Evolutionary conservation across 805 yeast species (phyloP), one percentile per base, ranked within the genome.

Genomic region (Candida nitratophila): DNA sequence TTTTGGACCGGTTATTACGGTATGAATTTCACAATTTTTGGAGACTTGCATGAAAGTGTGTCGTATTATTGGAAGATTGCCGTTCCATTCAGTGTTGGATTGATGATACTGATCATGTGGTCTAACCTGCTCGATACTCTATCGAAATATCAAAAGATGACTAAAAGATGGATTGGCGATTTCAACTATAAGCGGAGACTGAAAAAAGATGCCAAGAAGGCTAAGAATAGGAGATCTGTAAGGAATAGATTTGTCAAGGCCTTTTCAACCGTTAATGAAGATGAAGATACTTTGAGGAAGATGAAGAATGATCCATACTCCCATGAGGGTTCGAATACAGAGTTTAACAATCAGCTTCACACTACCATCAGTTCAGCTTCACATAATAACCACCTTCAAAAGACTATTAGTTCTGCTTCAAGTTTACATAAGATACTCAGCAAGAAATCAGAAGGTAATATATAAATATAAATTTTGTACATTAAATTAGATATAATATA

Each of bases 1-100:
- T 79, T 79, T 52, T 67, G 80, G 70, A 76, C 83, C 1, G 83
- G 83, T 12, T 79, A 76, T 53, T 79, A 74, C 45, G 81, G 81
- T 16, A 76, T 76, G 80, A 76, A 76, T 51, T 76, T 76, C 52
- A 55, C 60, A 24, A 46, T 53, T 7, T 76, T 76, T 48, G 65
- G 63, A 3, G 67, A 69, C 40, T 54, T 76, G 35, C 51, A 64
- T 15, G 46, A 61, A 31, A 60, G 62, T 31, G 74, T 70, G 3
- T 51, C 56, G 5, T 73, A 68, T 50, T 75, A 73, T 53, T 75
- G 81, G 81, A 56, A 61, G 14, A 55, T 75, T 9, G 72, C 77
- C 1, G 44, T 65, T 1, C 73, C 73, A 0, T 70, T 70, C 51
- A 64, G 69, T 40, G 57, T 54, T 30, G 70, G 57, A 0, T 50